Conservation (phyloP, 1,284 basidiomycete genomes). For the Leccinum insigne region DNA sequence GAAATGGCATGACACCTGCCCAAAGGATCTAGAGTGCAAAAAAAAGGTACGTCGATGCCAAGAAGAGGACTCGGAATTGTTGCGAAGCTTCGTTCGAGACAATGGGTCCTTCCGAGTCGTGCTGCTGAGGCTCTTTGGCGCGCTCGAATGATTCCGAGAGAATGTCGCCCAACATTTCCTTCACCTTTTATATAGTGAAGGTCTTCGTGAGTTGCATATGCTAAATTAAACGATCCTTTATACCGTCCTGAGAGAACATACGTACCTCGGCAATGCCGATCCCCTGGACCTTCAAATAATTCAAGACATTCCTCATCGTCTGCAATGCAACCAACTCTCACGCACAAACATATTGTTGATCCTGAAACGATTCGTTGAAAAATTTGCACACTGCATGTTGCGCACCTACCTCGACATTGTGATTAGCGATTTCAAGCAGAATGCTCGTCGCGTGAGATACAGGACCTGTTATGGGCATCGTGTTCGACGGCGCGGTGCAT, state of each 20-base stretch:
- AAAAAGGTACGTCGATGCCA: slow-evolving; percentile 98
- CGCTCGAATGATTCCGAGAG: slow-evolving; percentile 81
- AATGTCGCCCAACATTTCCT: slow-evolving; percentile 91
- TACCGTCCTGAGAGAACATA: neutral
- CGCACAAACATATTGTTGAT: slow-evolving; percentile 97
- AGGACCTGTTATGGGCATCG: too few relatives aligned
- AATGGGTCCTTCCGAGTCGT: slow-evolving; percentile 82
- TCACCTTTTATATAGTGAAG: slow-evolving; percentile 85
- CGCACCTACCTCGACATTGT: slow-evolving; percentile 86
- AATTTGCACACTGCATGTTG: neutral
- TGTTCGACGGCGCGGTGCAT: too few relatives aligned
- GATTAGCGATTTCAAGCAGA: slow-evolving; percentile 96
- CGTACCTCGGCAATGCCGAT: slow-evolving; percentile 91
- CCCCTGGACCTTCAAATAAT: slow-evolving; percentile 97
- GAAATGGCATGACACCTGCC: slow-evolving; percentile 98
- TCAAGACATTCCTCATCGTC: slow-evolving; percentile 94
- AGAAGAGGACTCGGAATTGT: slow-evolving; percentile 83
- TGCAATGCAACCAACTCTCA: slow-evolving; percentile 94
- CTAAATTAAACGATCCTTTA: slow-evolving; percentile 5
- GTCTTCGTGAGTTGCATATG: slow-evolving; percentile 73
- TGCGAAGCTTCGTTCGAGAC: slow-evolving; percentile 96
- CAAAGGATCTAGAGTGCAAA: slow-evolving; percentile 90
- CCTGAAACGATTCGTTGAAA: slow-evolving; percentile 42
- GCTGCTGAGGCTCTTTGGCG: slow-evolving; percentile 71
- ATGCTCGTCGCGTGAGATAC: slow-evolving; percentile 58